phyloP scores from a whole-genome alignment of 2,329 filamentous ascomycete genomes.

The Setomelanomma holmii region DNA sequence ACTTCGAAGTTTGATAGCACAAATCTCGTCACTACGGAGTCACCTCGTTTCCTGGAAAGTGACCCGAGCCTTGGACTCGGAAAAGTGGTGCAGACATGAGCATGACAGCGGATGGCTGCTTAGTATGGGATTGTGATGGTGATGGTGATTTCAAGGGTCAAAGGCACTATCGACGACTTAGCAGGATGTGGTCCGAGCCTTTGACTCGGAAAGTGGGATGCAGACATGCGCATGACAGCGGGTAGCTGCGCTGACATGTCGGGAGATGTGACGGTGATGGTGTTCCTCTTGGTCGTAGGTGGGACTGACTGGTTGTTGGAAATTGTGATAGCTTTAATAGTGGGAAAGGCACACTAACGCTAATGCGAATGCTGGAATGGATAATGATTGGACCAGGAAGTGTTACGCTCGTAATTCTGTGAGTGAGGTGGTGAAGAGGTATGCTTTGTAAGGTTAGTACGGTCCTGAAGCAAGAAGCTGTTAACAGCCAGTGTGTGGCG shows the following conservation, averaged over 20 bases:
- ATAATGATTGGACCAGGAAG: too few species aligned
- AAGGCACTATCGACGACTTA: too few species aligned
- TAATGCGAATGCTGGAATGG: too few species aligned
- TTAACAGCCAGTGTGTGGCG: too few species aligned
- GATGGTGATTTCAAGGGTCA: neutral
- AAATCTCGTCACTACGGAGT: neutral
- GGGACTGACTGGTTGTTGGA: too few species aligned
- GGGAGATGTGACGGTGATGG: neutral
- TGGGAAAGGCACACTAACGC: too few species aligned
- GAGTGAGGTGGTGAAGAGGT: too few species aligned
- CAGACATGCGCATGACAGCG: conserved; percentile 12
- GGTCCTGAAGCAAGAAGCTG: neutral
- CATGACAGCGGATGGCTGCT: conserved; percentile 15
- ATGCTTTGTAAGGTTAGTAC: neutral
- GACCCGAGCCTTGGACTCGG: neutral
- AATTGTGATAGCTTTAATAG: too few species aligned
- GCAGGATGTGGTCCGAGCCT: too few species aligned
- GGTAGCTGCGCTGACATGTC: conserved; percentile 8
- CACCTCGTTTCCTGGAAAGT: neutral
- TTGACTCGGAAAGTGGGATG: neutral
- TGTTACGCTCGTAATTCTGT: too few species aligned
- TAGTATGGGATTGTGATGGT: neutral
- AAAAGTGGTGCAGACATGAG: neutral
- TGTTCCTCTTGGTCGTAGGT: neutral
- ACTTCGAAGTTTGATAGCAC: neutral